Evolutionary conservation across 2,329 filamentous ascomycete genomes (phyloP).

Genomic region (Plectosphaerella plurivora): DNA sequence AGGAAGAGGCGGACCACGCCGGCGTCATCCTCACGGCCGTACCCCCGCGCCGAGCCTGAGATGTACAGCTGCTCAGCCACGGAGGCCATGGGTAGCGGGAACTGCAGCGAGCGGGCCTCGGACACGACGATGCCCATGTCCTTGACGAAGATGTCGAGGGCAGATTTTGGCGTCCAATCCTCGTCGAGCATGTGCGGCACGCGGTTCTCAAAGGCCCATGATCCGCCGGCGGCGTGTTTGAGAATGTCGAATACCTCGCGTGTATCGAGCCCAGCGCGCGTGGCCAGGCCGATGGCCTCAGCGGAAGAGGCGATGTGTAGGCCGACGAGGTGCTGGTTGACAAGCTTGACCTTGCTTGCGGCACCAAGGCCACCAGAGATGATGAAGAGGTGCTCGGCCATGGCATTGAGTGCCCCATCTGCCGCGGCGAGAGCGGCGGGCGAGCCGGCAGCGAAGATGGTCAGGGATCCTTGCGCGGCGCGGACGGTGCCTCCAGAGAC

Average conservation of each 20-base stretch:
- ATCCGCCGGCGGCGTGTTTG: conserved; percentile 23
- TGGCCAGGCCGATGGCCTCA: conserved; percentile 49
- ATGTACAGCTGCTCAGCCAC: conserved; percentile 26
- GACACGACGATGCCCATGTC: conserved; percentile 26
- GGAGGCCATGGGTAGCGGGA: conserved; percentile 29
- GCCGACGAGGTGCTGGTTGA: conserved; percentile 46
- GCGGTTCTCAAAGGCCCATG: conserved; percentile 55
- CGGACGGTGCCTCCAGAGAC: conserved; percentile 67
- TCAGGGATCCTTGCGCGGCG: conserved; percentile 66
- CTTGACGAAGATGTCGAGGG: conserved; percentile 29
- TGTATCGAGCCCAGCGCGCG: conserved; percentile 39
- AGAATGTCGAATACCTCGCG: conserved; percentile 23
- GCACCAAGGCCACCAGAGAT: conserved; percentile 44
- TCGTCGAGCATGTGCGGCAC: conserved; percentile 46
- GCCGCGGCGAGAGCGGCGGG: conserved; percentile 45
- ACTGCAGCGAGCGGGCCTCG: conserved; percentile 20
- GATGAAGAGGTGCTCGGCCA: conserved; percentile 53
- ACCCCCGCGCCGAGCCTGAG: conserved; percentile 18
- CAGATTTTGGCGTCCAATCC: conserved; percentile 34
- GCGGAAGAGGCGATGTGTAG: conserved; percentile 46
- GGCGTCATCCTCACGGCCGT: conserved; percentile 21
- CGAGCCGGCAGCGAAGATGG: conserved; percentile 57
- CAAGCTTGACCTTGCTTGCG: conserved; percentile 50
- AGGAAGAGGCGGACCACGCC: conserved; percentile 21
- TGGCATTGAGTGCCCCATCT: conserved; percentile 47